Conservation (phyloP, 257 asterid genomes). For the Cinchona pubescens region DNA sequence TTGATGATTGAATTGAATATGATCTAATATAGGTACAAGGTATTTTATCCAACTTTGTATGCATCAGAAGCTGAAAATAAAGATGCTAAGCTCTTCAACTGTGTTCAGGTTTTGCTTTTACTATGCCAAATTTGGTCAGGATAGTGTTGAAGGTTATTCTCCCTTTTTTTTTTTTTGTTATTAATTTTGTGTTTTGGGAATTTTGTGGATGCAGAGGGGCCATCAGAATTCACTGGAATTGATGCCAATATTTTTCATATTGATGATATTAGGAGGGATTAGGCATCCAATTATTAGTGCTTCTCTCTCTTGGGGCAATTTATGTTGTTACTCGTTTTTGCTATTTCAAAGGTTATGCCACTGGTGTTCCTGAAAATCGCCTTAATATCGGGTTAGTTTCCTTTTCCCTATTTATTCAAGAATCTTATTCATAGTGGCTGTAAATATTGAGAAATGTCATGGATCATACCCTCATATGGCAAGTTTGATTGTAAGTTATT, state of each 20-base stretch:
- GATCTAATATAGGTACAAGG: slow-evolving; percentile 55
- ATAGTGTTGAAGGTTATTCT: neutral
- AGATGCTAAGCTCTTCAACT: slow-evolving; percentile 83
- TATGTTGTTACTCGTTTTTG: slow-evolving; percentile 47
- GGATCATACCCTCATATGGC: too few species aligned
- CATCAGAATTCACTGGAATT: slow-evolving; percentile 93
- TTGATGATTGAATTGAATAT: neutral
- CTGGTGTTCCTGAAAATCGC: slow-evolving; percentile 72
- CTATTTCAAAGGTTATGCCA: slow-evolving; percentile 86
- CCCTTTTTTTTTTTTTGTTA: neutral
- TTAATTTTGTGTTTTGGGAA: neutral
- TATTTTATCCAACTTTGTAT: slow-evolving; percentile 70
- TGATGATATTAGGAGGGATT: slow-evolving; percentile 72
- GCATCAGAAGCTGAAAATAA: slow-evolving; percentile 79
- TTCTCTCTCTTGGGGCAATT: slow-evolving; percentile 45
- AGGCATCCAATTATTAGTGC: slow-evolving; percentile 65
- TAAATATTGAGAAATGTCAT: too few species aligned
- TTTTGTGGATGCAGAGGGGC: slow-evolving; percentile 65
- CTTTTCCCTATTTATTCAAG: slow-evolving; percentile 1
- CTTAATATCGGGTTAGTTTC: slow-evolving; percentile 51
- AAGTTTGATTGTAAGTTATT: too few species aligned
- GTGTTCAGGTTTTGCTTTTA: slow-evolving; percentile 62
- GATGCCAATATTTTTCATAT: slow-evolving; percentile 64
- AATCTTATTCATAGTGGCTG: neutral
- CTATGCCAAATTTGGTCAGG: neutral